These are phyloP conservation scores for Pichia sp. DNA, from an alignment of 1,139 yeast species.

Conservation along the genomic window DNA sequence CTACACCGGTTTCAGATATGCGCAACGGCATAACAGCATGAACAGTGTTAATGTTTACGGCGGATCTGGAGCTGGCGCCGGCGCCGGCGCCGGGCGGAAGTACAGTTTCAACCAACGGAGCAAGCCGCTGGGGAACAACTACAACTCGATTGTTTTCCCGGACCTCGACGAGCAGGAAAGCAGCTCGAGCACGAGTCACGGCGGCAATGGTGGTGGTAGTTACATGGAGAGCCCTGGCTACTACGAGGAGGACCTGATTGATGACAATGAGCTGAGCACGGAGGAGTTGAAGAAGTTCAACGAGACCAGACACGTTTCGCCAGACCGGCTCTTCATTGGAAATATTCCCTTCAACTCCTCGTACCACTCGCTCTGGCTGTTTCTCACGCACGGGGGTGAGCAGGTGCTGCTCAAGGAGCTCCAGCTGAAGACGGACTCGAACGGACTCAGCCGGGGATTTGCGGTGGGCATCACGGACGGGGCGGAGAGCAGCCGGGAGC, in stretches of 20 bases:
- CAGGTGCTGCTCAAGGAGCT: conserved; percentile 33
- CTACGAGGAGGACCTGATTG: conserved; percentile 10
- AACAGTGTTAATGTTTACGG: too few relatives aligned
- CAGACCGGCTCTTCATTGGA: conserved; percentile 44
- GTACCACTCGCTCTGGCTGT: conserved; percentile 11
- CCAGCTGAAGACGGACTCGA: conserved; percentile 44
- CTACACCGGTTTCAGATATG: too few relatives aligned
- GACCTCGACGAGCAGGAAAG: conserved; percentile 21
- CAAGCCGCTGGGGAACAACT: conserved; percentile 24
- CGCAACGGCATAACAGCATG: too few relatives aligned
- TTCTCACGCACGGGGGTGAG: conserved; percentile 2
- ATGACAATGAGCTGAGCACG: conserved; percentile 22
- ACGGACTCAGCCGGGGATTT: conserved; percentile 52
- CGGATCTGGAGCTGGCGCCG: not conserved
- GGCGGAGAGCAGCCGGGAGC: conserved; percentile 44
- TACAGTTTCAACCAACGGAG: not conserved
- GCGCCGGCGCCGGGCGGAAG: not conserved
- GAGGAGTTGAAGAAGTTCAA: conserved; percentile 23
- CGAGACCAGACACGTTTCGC: conserved; percentile 31
- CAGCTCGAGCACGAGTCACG: not conserved
- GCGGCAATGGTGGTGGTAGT: not conserved
- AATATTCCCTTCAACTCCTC: conserved; percentile 47
- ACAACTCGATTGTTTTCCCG: conserved; percentile 26
- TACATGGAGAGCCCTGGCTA: not conserved
- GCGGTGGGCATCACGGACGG: conserved; percentile 58